These are phyloP conservation scores for Chlorella variabilis DNA, from an alignment of 163 green algal species.

Conservation along the genomic window DNA sequence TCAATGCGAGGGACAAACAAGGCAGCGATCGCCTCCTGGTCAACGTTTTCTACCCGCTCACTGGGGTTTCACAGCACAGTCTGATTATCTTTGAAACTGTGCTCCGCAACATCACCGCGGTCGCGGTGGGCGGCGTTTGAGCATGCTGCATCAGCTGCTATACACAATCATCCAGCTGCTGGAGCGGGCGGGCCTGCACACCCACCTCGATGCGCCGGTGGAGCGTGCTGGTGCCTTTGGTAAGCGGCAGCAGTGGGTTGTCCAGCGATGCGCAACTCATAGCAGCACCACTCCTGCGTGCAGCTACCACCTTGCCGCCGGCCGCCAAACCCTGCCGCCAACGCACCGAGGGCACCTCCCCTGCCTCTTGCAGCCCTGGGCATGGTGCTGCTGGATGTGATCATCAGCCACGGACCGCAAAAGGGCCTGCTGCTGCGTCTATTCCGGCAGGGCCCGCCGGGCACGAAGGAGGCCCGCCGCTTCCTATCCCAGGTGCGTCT, in stretches of 20 bases:
- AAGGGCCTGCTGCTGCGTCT: neutral
- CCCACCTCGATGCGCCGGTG: conserved; percentile 3
- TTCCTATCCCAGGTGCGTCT: conserved; percentile 23
- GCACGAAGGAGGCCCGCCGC: neutral
- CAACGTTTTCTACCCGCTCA: too few species aligned
- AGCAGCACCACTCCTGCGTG: neutral
- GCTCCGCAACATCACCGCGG: too few species aligned
- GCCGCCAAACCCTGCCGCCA: neutral
- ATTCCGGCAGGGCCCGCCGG: neutral
- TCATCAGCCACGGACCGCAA: neutral
- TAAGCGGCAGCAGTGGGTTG: neutral
- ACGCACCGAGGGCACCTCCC: too few species aligned
- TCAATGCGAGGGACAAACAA: too few species aligned
- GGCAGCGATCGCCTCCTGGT: too few species aligned
- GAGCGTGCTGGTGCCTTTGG: conserved; percentile 10
- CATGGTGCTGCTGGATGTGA: conserved; percentile 17
- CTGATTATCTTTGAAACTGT: neutral
- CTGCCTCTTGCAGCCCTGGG: neutral
- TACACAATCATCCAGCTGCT: too few species aligned
- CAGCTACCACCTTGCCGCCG: neutral
- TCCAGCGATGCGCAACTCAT: too few species aligned
- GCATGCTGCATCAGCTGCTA: conserved; percentile 22
- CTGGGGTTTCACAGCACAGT: too few species aligned
- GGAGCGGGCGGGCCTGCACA: neutral
- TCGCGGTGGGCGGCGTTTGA: neutral